Evolutionary conservation across 1,284 basidiomycete genomes (phyloP).

Genomic region (Cryptococcus jaspeensis): DNA sequence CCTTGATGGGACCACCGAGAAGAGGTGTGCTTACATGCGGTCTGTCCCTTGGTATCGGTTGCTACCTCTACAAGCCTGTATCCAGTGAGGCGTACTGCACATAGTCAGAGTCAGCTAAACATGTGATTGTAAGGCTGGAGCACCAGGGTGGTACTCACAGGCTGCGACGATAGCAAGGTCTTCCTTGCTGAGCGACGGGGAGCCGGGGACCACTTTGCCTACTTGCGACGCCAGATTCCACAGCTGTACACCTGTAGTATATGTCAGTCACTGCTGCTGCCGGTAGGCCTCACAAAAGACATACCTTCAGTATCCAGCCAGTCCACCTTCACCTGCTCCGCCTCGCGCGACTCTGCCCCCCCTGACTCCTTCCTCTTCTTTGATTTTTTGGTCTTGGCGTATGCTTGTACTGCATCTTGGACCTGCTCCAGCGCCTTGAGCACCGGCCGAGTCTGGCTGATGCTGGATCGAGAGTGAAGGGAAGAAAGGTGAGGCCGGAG

Average conservation of each 20-base stretch:
- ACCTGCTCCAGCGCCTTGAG: background rate
- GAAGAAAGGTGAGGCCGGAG: background rate
- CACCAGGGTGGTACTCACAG: background rate
- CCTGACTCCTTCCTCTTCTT: slow-evolving; percentile 1
- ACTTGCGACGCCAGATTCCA: slow-evolving; percentile 5
- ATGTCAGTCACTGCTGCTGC: background rate
- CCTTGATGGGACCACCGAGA: no score
- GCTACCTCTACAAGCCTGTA: slow-evolving; percentile 1
- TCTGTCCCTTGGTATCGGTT: background rate
- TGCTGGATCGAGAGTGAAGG: background rate
- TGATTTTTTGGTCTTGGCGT: background rate
- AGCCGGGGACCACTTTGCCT: background rate
- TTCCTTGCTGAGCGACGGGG: slow-evolving; percentile 1
- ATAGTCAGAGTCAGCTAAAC: background rate
- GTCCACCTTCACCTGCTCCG: slow-evolving; percentile 1
- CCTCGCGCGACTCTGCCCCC: background rate
- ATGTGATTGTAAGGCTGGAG: background rate
- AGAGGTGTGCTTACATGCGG: background rate
- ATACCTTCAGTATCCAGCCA: slow-evolving; percentile 4
- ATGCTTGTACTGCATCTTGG: background rate
- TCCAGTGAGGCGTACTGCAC: background rate
- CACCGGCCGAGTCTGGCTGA: background rate
- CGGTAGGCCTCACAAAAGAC: background rate
- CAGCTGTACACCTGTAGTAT: background rate
- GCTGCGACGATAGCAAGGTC: background rate